Evolutionary conservation across 495 filamentous ascomycete species (phyloP).

Genomic region (Neurospora africana): DNA sequence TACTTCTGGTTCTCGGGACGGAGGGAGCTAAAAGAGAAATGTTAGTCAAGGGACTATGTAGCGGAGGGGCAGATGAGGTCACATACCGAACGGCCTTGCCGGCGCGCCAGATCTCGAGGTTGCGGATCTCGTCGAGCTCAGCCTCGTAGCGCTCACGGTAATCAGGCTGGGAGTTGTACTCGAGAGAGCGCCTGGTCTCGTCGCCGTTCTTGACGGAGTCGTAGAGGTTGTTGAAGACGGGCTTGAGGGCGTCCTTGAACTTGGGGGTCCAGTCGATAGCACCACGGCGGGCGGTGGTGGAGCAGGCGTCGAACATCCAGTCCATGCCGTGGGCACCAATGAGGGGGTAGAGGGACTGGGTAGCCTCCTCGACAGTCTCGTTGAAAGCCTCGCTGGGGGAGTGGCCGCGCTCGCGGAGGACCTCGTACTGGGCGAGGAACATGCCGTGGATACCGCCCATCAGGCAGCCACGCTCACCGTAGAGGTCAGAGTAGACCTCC

Average conservation of each 20-base stretch:
- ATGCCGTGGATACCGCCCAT: constrained; percentile 99
- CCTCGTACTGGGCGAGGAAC: constrained; percentile 99
- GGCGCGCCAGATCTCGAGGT: constrained; percentile 96
- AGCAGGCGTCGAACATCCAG: constrained; percentile 99
- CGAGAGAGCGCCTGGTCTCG: constrained; percentile 87
- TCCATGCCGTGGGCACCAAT: constrained; percentile 97
- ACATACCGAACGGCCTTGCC: constrained; percentile 87
- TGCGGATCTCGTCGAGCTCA: constrained; percentile 93
- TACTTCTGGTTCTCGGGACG: constrained; percentile 91
- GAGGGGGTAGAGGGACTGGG: constrained; percentile 92
- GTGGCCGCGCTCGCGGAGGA: constrained; percentile 96
- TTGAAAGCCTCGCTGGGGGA: constrained; percentile 98
- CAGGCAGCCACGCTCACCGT: constrained; percentile 98
- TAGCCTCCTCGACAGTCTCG: constrained; percentile 99
- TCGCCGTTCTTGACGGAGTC: constrained; percentile 75
- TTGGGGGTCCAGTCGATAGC: constrained; percentile 94
- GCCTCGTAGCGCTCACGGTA: constrained; percentile 93
- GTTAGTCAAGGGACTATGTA: constrained; percentile 14
- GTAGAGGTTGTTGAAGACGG: constrained; percentile 95
- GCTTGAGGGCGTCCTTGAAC: constrained; percentile 96
- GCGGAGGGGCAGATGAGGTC: background rate
- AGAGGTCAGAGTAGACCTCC: constrained; percentile 98
- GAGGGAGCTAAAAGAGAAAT: constrained; percentile 46
- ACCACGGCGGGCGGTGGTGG: constrained; percentile 93
- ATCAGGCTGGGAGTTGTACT: constrained; percentile 89